Conservation (phyloP, 108 stramenopile genomes). For the Cyclotella baltica region DNA sequence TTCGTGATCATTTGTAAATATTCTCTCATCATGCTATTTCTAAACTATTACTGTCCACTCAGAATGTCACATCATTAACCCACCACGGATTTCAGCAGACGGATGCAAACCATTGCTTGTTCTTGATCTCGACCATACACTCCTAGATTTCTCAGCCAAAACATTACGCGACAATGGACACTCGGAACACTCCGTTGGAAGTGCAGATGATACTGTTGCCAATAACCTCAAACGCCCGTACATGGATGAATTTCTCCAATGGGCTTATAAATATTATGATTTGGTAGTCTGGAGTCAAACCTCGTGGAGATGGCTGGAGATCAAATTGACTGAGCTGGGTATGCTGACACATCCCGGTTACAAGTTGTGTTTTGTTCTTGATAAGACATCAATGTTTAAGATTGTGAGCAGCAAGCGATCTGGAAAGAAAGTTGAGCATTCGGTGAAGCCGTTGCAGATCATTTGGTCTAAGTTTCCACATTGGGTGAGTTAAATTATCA, state of each 20-base stretch:
- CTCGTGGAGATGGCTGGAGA: conserved; percentile 96
- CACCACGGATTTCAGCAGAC: conserved; percentile 59
- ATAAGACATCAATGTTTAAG: conserved; percentile 96
- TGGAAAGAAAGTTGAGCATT: conserved; percentile 71
- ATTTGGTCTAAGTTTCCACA: conserved; percentile 95
- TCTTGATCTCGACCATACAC: conserved; percentile 95
- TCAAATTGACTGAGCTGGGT: conserved; percentile 94
- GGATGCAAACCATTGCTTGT: conserved; percentile 86
- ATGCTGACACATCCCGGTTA: conserved; percentile 89
- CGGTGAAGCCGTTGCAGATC: conserved; percentile 96
- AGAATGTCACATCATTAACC: conserved; percentile 88
- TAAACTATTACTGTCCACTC: too few relatives aligned
- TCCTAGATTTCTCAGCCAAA: conserved; percentile 88
- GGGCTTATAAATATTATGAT: conserved; percentile 90
- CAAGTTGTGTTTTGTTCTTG: conserved; percentile 92
- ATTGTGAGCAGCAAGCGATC: conserved; percentile 72
- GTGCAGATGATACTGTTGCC: conserved; percentile 44
- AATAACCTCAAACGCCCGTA: conserved; percentile 78
- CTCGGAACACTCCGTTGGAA: conserved; percentile 22
- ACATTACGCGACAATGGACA: conserved; percentile 52
- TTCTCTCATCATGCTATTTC: too few relatives aligned
- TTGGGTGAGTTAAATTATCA: conserved; percentile 67
- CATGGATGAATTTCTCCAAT: conserved; percentile 89
- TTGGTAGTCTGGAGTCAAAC: conserved; percentile 96
- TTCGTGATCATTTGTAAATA: too few relatives aligned